Conservation (phyloP, 345 rosid species). For the Linum lewisii region DNA sequence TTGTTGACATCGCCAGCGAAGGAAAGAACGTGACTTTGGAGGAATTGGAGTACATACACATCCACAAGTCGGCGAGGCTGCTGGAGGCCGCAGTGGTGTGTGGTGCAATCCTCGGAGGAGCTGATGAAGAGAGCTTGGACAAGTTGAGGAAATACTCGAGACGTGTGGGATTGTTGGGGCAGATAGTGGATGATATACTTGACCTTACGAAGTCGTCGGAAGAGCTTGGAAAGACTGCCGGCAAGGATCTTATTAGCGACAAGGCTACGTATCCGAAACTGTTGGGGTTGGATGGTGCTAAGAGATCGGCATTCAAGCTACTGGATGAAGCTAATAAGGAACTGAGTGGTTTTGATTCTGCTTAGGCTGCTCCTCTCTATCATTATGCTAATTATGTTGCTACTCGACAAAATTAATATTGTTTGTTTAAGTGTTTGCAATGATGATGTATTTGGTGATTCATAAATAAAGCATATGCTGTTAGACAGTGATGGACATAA, state of each 20-base stretch:
- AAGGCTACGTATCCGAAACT: conserved; percentile 2
- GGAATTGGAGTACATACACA: conserved; percentile 24
- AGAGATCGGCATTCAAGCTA: background rate
- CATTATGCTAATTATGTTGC: background rate
- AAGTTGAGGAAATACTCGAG: background rate
- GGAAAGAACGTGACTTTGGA: conserved; percentile 25
- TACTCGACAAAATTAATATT: background rate
- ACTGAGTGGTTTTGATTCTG: background rate
- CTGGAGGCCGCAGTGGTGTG: background rate
- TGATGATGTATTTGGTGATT: no score
- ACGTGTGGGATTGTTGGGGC: background rate
- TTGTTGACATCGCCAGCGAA: conserved; percentile 39
- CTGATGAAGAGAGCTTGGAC: background rate
- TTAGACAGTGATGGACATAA: no score
- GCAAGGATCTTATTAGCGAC: background rate
- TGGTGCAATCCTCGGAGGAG: background rate
- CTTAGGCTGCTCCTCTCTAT: background rate
- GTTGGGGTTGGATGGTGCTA: conserved; percentile 1
- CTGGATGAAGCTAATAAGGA: background rate
- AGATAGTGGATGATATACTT: background rate
- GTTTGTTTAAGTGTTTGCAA: no score
- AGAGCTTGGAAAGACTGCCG: no score
- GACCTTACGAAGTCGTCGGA: background rate
- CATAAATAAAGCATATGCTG: no score
- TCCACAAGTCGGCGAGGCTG: conserved; percentile 22